A percentile compares a stretch with the other conserved stretches of the same genome.
Conservation (phyloP, 768 basidiomycete genomes). For the Hemileccinum rubropunctum region DNA sequence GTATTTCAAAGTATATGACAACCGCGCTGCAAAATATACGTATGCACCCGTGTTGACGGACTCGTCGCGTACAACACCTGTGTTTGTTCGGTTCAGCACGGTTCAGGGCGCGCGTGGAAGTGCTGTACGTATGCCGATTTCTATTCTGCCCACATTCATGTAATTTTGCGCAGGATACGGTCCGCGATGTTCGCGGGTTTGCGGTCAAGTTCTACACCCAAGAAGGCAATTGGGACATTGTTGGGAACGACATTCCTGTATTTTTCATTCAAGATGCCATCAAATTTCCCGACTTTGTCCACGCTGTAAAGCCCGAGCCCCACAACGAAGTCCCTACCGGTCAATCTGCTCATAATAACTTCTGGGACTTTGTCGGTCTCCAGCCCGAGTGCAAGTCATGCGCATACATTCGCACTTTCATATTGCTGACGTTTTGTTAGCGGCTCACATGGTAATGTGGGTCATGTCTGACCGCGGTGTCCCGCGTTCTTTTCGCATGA, state of each 20-base stretch:
- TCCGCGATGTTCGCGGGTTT: conserved; percentile 86
- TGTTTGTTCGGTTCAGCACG: conserved; percentile 83
- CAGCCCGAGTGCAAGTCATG: conserved; percentile 55
- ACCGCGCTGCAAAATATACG: conserved; percentile 68
- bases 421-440: conserved; percentile 31
- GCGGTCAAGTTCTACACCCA: conserved; percentile 80
- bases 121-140: conserved; percentile 49
- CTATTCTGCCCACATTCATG: neutral
- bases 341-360: conserved; percentile 76
- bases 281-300: conserved; percentile 84
- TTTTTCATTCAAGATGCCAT: conserved; percentile 82
- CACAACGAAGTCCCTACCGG: conserved; percentile 75
- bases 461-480: conserved; percentile 81
- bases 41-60: conserved; percentile 71
- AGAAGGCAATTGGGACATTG: conserved; percentile 87
- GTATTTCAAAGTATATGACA: conserved; percentile 71
- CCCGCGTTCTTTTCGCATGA: conserved; percentile 83
- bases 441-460: conserved; percentile 81
- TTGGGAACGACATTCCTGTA: conserved; percentile 80
- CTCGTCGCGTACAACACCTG: conserved; percentile 65
- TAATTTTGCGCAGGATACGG: conserved; percentile 50
- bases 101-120: conserved; percentile 82
- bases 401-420: neutral
- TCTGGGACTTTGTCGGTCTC: conserved; percentile 81
- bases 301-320: conserved; percentile 84